Base-by-base conservation (phyloP, 352 stramenopile species). In the Phytopythium sindhum region DNA sequence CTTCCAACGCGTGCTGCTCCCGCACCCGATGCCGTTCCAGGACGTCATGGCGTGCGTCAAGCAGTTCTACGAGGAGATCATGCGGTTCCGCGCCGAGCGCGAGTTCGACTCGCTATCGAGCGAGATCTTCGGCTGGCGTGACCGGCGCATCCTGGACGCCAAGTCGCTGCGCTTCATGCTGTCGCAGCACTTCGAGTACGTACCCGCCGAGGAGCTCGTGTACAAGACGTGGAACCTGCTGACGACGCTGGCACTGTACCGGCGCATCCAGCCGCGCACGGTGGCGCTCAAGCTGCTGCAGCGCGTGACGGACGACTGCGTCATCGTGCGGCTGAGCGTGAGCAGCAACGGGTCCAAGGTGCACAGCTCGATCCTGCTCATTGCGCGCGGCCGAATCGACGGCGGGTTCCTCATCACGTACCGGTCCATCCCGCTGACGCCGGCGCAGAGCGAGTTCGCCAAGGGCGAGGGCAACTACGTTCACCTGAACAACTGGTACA, bases 401-500 rank as follows among this genome's bases (percentile, higher is more conserved):
- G 65, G 69, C 50, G 82, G 80, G 5, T 91, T 75, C 56, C 65
- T 91, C 21, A 77, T 91, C 61, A 91, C 80, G 12, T 91, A 86
- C 64, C 80, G 82, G 14, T 85, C 82, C 1, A 78, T 91, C 24
- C 82, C 82, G 45, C 59, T 91, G 48, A 70, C 78, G 11, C 48
- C 66, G 11, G 77, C 66, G 21, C 73, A 86, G 52, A 64, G 64
- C 11, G 58, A 70, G 42, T 89, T 88, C 61, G 68, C 74, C 17
- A 64, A 78, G 29, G 65, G 47, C 17, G 81, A 90, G 59, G 81
- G 72, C 50, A 74, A 79, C 63, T 81, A 84, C 64, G 75, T 87
- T 48, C 74, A 74, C 53, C 77, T 89, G 42, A 85, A 87, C 64
- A 88, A 86, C 66, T 91, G 82, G 82, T 91, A 88, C 68, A 88